Evolutionary conservation across 345 rosid species (phyloP).

Genomic region (Punica granatum): DNA sequence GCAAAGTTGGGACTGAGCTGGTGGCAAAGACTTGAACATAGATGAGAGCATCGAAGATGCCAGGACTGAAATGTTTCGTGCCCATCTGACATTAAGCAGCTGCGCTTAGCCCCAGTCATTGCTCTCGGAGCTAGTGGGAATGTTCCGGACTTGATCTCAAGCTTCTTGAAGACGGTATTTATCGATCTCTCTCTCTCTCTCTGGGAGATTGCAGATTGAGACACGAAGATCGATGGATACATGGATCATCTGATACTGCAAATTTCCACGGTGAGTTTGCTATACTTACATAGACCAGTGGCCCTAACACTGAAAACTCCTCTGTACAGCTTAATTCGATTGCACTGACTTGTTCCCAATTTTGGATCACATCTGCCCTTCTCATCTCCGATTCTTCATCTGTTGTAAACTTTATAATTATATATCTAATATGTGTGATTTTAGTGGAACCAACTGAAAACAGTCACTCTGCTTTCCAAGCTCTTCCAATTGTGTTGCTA

Average conservation of each 20-base stretch:
- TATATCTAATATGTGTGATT: background rate
- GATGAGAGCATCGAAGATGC: background rate
- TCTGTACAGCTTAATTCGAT: background rate
- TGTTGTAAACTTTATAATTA: background rate
- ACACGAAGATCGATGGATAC: background rate
- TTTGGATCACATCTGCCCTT: background rate
- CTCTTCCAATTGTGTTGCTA: background rate
- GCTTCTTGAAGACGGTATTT: background rate
- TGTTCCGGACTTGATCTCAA: background rate
- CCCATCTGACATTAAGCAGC: background rate
- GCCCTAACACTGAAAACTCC: background rate
- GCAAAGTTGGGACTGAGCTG: background rate
- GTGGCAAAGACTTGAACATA: background rate
- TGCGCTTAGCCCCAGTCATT: background rate
- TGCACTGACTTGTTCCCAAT: background rate
- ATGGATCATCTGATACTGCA: background rate
- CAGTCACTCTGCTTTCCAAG: background rate
- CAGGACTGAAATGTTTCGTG: background rate
- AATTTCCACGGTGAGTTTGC: background rate
- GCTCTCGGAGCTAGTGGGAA: background rate
- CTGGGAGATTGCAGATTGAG: background rate
- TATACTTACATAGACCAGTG: background rate
- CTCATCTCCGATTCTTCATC: background rate
- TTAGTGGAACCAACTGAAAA: background rate
- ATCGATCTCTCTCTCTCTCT: background rate